phyloP scores from a whole-genome alignment of 1,284 basidiomycete species.

The Leccinum griseonigrum region DNA sequence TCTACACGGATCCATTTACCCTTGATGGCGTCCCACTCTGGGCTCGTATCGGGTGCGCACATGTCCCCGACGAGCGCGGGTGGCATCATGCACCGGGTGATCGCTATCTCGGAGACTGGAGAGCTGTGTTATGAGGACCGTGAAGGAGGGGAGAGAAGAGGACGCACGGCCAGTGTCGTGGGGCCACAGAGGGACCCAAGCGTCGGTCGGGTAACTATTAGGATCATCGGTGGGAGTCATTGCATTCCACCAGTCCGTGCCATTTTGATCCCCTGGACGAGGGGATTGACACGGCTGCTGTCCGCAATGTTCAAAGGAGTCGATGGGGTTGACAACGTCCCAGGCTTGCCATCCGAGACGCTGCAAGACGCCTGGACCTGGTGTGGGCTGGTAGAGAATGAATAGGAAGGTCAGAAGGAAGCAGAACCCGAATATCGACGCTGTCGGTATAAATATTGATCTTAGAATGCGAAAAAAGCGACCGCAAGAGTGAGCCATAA shows the following conservation, averaged over 20 bases:
- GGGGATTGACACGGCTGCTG: background rate
- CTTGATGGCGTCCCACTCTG: slow-evolving; percentile 71
- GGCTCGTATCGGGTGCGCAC: slow-evolving; percentile 69
- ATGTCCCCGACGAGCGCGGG: slow-evolving; percentile 52
- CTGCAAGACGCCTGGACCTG: slow-evolving; percentile 69
- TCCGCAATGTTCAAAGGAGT: background rate
- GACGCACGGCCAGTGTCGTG: slow-evolving; percentile 80
- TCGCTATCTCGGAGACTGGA: slow-evolving; percentile 75
- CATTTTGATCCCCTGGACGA: slow-evolving; percentile 1
- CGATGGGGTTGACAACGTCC: slow-evolving; percentile 52
- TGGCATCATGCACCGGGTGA: slow-evolving; percentile 69
- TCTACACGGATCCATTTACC: slow-evolving; percentile 89
- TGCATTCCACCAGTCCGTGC: slow-evolving; percentile 74
- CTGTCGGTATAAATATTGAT: slow-evolving; percentile 54
- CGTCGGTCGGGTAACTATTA: slow-evolving; percentile 74
- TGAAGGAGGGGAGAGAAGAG: background rate
- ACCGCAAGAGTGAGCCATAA: slow-evolving; percentile 25
- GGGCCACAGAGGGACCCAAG: slow-evolving; percentile 77
- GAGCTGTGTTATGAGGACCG: slow-evolving; percentile 3
- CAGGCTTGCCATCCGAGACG: slow-evolving; percentile 90
- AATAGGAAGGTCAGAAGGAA: slow-evolving; percentile 73
- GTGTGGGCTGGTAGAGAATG: slow-evolving; percentile 71
- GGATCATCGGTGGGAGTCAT: slow-evolving; percentile 37
- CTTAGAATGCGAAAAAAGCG: slow-evolving; percentile 42
- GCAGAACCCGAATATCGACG: slow-evolving; percentile 63